These are phyloP conservation scores for Skeletonema grethae DNA, from an alignment of 108 stramenopile species.

Conservation along the genomic window DNA sequence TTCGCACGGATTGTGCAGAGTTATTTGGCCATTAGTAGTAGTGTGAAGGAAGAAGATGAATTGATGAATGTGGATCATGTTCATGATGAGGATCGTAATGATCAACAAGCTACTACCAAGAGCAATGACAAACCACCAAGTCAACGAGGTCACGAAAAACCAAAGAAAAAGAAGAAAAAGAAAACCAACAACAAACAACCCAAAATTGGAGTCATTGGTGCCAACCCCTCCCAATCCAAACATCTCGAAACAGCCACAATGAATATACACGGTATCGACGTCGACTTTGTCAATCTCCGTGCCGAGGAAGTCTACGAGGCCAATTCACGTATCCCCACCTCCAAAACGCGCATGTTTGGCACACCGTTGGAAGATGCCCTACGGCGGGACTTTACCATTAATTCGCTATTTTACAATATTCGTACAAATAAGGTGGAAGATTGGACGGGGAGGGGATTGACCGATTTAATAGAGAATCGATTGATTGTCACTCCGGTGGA, in stretches of 20 bases:
- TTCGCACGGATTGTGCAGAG: slow-evolving; percentile 88
- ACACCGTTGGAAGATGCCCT: slow-evolving; percentile 91
- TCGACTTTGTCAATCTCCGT: slow-evolving; percentile 95
- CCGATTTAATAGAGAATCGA: slow-evolving; percentile 65
- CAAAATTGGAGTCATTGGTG: slow-evolving; percentile 86
- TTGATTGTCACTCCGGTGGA: slow-evolving; percentile 84
- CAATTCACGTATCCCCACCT: slow-evolving; percentile 88
- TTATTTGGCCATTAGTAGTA: slow-evolving; percentile 46
- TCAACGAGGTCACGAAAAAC: slow-evolving; percentile 4
- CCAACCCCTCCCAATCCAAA: slow-evolving; percentile 97
- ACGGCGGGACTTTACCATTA: slow-evolving; percentile 95
- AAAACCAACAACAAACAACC: slow-evolving; percentile 35
- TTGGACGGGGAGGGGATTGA: slow-evolving; percentile 82
- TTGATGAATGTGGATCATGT: neutral
- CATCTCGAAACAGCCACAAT: slow-evolving; percentile 98
- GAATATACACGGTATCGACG: slow-evolving; percentile 78
- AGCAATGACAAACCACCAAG: slow-evolving; percentile 11
- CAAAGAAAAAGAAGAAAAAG: slow-evolving; percentile 14
- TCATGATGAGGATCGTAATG: slow-evolving; percentile 3
- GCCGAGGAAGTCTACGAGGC: slow-evolving; percentile 80
- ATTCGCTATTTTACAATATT: slow-evolving; percentile 95
- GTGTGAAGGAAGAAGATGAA: neutral
- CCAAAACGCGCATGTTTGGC: slow-evolving; percentile 64
- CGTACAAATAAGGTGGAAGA: slow-evolving; percentile 83
- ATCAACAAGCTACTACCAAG: neutral